phyloP scores from a whole-genome alignment of 768 basidiomycete genomes.

The Coprinopsis marcescibilis region DNA sequence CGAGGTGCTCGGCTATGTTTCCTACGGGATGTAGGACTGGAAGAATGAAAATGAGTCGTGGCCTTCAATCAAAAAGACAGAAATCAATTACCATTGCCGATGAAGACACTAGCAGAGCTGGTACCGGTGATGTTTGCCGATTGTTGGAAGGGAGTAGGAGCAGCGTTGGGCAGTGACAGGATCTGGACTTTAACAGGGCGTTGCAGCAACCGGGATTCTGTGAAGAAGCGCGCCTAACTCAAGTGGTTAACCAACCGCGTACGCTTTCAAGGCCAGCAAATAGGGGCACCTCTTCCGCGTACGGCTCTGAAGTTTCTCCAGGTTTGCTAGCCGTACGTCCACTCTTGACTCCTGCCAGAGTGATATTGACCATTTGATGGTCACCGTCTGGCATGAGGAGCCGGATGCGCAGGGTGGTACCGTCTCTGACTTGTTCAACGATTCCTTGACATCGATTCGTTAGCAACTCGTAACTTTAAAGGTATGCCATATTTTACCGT shows the following conservation, averaged over 20 bases:
- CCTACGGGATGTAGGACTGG: slow-evolving; percentile 86
- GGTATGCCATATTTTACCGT: slow-evolving; percentile 46
- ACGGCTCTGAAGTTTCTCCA: slow-evolving; percentile 75
- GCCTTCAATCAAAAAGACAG: neutral
- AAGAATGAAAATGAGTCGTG: slow-evolving; percentile 8
- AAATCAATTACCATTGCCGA: slow-evolving; percentile 73
- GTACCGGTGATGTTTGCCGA: slow-evolving; percentile 46
- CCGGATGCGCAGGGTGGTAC: slow-evolving; percentile 83
- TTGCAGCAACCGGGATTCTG: slow-evolving; percentile 82
- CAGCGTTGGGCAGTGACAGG: slow-evolving; percentile 71
- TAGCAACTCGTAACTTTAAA: slow-evolving; percentile 6
- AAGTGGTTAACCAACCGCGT: slow-evolving; percentile 11
- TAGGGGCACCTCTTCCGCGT: slow-evolving; percentile 77
- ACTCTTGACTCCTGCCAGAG: slow-evolving; percentile 77
- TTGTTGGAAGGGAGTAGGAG: slow-evolving; percentile 75
- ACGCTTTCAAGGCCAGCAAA: slow-evolving; percentile 7
- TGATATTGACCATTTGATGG: slow-evolving; percentile 87
- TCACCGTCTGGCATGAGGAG: slow-evolving; percentile 83
- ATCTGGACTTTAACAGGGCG: slow-evolving; percentile 72
- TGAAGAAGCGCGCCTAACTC: slow-evolving; percentile 83
- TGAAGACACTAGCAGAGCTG: slow-evolving; percentile 77
- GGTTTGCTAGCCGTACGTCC: slow-evolving; percentile 64
- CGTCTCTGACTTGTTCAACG: slow-evolving; percentile 92
- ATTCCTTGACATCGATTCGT: slow-evolving; percentile 47
- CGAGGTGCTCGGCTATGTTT: slow-evolving; percentile 88